A percentile compares a stretch with the other conserved stretches of the same genome.
Conservation (phyloP, 495 filamentous ascomycete species). For the Trichoderma gamsii region DNA sequence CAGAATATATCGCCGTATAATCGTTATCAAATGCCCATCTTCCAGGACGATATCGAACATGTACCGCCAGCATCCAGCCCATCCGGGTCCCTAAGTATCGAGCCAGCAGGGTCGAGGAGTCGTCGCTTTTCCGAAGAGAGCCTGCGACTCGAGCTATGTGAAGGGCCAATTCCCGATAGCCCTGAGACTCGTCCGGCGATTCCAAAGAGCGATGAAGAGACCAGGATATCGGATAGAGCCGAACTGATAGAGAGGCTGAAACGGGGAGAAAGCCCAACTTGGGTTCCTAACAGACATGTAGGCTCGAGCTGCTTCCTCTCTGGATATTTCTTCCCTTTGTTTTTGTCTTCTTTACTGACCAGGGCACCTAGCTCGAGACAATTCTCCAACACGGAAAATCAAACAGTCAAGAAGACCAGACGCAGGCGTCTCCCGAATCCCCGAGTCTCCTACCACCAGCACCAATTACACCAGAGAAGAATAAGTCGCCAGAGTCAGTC, state of each 20-base stretch:
- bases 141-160: constrained; percentile 51
- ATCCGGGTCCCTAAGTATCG: constrained; percentile 18
- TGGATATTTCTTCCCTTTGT: not conserved
- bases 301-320: constrained; percentile 24
- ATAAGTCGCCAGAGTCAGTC: constrained; percentile 21
- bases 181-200: constrained; percentile 28
- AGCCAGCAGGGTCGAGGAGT: constrained; percentile 20
- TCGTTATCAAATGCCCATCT: constrained; percentile 49
- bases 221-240: constrained; percentile 51
- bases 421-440: constrained; percentile 30
- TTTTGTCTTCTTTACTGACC: not conserved
- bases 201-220: constrained; percentile 18
- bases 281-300: constrained; percentile 63
- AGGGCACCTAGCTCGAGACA: constrained; percentile 32
- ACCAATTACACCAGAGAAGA: constrained; percentile 39
- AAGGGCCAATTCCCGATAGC: constrained; percentile 45
- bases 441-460: constrained; percentile 34
- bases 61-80: constrained; percentile 18
- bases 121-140: constrained; percentile 44
- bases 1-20: not conserved
- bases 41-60: constrained; percentile 41
- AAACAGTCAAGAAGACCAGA: constrained; percentile 29
- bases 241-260: constrained; percentile 85
- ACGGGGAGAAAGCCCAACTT: constrained; percentile 67
- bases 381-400: constrained; percentile 29